Percentiles rank a stretch among this genome's conserved stretches.
phyloP scores from a whole-genome alignment of 2,329 filamentous ascomycete genomes.

The Diaporthe amygdali region DNA sequence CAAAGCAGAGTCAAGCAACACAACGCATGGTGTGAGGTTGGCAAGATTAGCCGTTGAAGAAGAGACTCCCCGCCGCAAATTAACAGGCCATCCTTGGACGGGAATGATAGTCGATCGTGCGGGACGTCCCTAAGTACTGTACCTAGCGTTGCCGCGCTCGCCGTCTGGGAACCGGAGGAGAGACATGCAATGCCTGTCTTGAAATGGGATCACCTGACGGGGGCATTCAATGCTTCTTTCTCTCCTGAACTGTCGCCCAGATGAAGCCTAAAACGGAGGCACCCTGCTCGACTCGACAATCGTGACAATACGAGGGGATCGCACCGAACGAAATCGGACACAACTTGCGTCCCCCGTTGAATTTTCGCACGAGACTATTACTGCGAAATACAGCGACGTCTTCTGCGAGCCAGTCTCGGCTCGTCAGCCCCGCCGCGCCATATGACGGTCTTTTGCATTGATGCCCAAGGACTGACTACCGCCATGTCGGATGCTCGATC shows the following conservation, averaged over 20 bases:
- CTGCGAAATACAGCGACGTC: neutral
- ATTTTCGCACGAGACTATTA: neutral
- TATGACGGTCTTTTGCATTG: conserved; percentile 22
- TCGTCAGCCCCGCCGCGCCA: conserved; percentile 22
- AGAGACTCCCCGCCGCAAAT: neutral
- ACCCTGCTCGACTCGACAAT: neutral
- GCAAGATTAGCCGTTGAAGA: conserved; percentile 24
- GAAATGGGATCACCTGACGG: neutral
- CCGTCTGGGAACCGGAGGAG: conserved; percentile 1
- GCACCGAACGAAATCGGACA: neutral
- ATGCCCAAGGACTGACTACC: conserved; percentile 25
- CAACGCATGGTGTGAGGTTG: neutral
- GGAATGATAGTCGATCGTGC: conserved; percentile 18
- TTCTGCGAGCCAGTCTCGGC: conserved; percentile 17
- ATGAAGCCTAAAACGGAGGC: neutral
- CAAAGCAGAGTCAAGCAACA: neutral
- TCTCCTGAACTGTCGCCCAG: neutral
- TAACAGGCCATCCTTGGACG: conserved; percentile 25
- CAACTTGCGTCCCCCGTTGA: neutral
- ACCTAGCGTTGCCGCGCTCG: conserved; percentile 20
- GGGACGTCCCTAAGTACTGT: conserved; percentile 9
- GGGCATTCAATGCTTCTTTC: neutral
- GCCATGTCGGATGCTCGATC: conserved; percentile 4
- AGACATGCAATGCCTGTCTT: conserved; percentile 10
- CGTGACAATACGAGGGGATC: neutral